A percentile compares a stretch with the other conserved stretches of the same genome.
phyloP scores from a whole-genome alignment of 1,284 basidiomycete genomes.

The Neonothopanus nambi region DNA sequence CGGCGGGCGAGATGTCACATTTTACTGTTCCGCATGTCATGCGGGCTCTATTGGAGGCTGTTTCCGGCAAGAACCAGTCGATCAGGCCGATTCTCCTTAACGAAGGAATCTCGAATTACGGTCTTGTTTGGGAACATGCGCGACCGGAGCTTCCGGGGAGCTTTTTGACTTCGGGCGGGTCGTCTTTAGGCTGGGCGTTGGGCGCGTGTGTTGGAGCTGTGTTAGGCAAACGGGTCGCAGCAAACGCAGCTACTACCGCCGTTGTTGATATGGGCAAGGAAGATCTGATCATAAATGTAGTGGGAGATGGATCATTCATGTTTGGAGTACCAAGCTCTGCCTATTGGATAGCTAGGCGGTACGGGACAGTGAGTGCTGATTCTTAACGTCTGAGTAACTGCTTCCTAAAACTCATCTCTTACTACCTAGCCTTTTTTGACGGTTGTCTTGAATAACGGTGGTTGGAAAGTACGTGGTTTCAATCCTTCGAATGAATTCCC shows the following conservation, averaged over 20 bases:
- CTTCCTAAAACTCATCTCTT: background rate
- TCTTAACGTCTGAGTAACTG: background rate
- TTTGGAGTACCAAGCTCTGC: slow-evolving; percentile 66
- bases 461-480: slow-evolving; percentile 52
- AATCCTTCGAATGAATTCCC: background rate
- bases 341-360: slow-evolving; percentile 71
- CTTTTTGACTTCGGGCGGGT: slow-evolving; percentile 55
- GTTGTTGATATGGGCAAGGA: slow-evolving; percentile 21
- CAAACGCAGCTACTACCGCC: background rate
- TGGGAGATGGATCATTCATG: slow-evolving; percentile 70
- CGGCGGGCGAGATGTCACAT: slow-evolving; percentile 13
- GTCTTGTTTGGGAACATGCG: slow-evolving; percentile 55
- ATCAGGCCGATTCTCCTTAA: slow-evolving; percentile 53
- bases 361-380: slow-evolving; percentile 54
- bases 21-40: slow-evolving; percentile 52
- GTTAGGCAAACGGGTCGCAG: slow-evolving; percentile 40
- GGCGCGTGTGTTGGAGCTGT: slow-evolving; percentile 62
- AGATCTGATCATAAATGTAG: slow-evolving; percentile 56
- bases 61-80: background rate
- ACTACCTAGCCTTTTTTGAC: slow-evolving; percentile 63
- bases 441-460: slow-evolving; percentile 70
- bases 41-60: slow-evolving; percentile 42
- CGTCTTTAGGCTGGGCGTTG: slow-evolving; percentile 65
- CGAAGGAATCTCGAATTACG: slow-evolving; percentile 62
- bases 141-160: slow-evolving; percentile 52